These are phyloP conservation scores for Coemansia sp. DNA, from an alignment of 192 early-diverging fungal genomes.

Conservation along the genomic window DNA sequence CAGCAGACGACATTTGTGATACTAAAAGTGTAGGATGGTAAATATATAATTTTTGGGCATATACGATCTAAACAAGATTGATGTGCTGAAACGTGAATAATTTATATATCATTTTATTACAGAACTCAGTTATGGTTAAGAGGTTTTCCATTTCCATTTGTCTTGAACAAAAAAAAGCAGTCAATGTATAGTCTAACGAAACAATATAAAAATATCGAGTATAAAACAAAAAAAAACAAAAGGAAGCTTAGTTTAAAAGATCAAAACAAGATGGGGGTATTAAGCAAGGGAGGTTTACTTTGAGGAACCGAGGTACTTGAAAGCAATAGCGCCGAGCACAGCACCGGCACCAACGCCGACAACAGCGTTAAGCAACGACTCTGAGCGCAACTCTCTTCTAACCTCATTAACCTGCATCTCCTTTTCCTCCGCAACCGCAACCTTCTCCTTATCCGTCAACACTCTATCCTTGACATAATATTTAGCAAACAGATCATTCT, in stretches of 20 bases:
- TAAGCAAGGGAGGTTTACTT: background rate
- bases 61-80: too few relatives aligned
- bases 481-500: slow-evolving; percentile 78
- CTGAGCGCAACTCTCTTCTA: slow-evolving; percentile 32
- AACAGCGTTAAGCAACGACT: slow-evolving; percentile 32
- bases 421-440: slow-evolving; percentile 24
- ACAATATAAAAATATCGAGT: too few relatives aligned
- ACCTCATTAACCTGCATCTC: slow-evolving; percentile 25
- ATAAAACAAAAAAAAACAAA: background rate
- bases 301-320: slow-evolving; percentile 16
- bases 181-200: too few relatives aligned
- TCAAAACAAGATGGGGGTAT: background rate
- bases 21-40: too few relatives aligned
- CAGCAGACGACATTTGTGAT: too few relatives aligned
- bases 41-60: too few relatives aligned
- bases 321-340: slow-evolving; percentile 20
- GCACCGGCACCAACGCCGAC: slow-evolving; percentile 32
- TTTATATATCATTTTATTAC: too few relatives aligned
- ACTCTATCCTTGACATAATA: slow-evolving; percentile 70
- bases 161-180: too few relatives aligned
- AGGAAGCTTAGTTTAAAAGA: background rate
- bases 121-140: too few relatives aligned
- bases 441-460: slow-evolving; percentile 31
- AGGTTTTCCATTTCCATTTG: too few relatives aligned
- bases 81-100: too few relatives aligned